Evolutionary conservation across 179 eudicot species (phyloP), one percentile per base, ranked within the genome.

Genomic region (Corrigiola litoralis): DNA sequence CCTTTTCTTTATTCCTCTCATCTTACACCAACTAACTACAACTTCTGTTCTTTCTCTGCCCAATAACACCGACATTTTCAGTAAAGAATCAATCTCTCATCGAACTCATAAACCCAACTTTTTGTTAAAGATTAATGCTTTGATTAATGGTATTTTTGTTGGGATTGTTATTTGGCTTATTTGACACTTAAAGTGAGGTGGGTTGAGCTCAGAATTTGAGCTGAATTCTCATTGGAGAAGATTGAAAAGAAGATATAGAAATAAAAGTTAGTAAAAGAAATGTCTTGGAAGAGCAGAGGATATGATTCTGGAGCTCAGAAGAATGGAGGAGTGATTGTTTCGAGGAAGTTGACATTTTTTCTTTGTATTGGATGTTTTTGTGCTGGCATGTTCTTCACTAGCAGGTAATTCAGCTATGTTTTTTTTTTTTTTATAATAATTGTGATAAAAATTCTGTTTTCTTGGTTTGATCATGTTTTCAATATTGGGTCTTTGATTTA

Each of bases 331-430:
- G n/a, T 74, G 27, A 58, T 75, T 32, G 51, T 82, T 52, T 76
- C 98, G 4, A 60, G 81, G 72, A 87, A 84, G 69, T 80, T 77
- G 76, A 77, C 92, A 41, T 23, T 92, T 73, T 50, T 92, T 71
- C 79, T 89, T 34, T 92, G 98, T 73, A 63, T 90, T 77, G 90
- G 95, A 11, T 92, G 95, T 78, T 92, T 92, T 67, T 92, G 87
- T 77, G 83, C 78, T 44, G 98, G 98, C 61, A 85, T 89, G 96
- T 82, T 92, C 81, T 89, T 92, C 82, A 89, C 96, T 33, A 87
- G 79, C 88, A 87, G 87, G 98, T 90, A 69, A 51, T 47, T 65
- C 31, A 44, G 49, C 27, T 51, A 40, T 8, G 44, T 23, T 44
- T 71, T 50, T 58, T 23, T 50, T 13, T 51, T 17, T 41, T 33